These are phyloP conservation scores for Termitomyces sp. DNA, from an alignment of 768 basidiomycete species.

Conservation along the genomic window DNA sequence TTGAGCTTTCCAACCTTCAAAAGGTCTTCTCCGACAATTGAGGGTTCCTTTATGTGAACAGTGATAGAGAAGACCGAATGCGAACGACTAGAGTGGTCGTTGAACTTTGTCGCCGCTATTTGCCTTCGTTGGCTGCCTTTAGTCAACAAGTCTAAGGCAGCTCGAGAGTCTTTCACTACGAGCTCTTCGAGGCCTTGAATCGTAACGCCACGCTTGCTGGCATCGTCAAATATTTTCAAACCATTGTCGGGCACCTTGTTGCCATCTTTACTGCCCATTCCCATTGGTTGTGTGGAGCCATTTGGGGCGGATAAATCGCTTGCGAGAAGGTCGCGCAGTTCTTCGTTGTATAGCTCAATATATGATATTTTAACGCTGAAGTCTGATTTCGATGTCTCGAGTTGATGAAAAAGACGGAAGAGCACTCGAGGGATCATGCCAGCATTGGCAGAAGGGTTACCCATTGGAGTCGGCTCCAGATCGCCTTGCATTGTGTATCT, in stretches of 20 bases:
- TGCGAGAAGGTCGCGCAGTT: conserved; percentile 89
- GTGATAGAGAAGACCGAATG: conserved; percentile 98
- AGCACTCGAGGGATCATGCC: conserved; percentile 96
- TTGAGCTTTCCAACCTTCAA: conserved; percentile 94
- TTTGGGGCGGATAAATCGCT: conserved; percentile 69
- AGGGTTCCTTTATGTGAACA: conserved; percentile 85
- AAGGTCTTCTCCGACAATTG: conserved; percentile 77
- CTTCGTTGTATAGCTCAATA: conserved; percentile 97
- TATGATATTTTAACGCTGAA: conserved; percentile 93
- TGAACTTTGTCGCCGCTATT: conserved; percentile 95
- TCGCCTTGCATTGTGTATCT: conserved; percentile 99
- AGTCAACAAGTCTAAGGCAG: conserved; percentile 78
- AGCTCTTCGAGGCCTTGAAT: conserved; percentile 96
- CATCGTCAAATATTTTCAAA: conserved; percentile 93
- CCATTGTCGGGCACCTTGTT: conserved; percentile 37
- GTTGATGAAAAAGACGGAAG: conserved; percentile 85
- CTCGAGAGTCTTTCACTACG: conserved; percentile 74
- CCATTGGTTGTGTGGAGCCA: conserved; percentile 76
- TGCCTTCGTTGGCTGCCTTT: conserved; percentile 91
- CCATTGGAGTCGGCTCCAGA: conserved; percentile 73
- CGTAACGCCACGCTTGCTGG: conserved; percentile 81
- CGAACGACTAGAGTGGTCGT: conserved; percentile 95
- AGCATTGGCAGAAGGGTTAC: conserved; percentile 83
- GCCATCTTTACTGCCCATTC: conserved; percentile 53
- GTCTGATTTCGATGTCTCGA: conserved; percentile 74